Evolutionary conservation across 2,329 filamentous ascomycete species (phyloP).

Genomic region (Neoarthrinium moseri): DNA sequence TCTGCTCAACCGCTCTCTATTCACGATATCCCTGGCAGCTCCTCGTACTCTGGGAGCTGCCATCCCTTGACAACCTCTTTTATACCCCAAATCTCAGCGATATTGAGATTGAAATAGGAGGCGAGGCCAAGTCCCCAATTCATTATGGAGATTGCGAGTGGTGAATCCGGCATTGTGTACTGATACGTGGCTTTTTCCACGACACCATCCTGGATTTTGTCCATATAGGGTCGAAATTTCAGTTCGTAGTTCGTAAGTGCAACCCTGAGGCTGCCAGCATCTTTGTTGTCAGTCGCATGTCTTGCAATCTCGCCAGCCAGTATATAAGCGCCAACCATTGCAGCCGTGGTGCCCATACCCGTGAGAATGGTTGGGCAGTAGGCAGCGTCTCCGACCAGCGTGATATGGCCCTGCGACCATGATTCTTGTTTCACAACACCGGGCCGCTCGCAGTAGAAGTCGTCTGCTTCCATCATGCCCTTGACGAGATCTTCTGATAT

Average conservation of each 20-base stretch:
- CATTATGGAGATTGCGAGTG: slow-evolving; percentile 29
- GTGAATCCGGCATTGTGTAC: slow-evolving; percentile 23
- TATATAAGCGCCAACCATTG: slow-evolving; percentile 51
- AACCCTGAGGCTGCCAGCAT: slow-evolving; percentile 18
- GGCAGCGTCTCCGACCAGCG: slow-evolving; percentile 54
- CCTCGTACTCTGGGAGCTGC: slow-evolving; percentile 37
- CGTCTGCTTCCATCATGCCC: slow-evolving; percentile 23
- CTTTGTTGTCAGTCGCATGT: slow-evolving; percentile 11
- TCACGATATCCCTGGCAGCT: no score
- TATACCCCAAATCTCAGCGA: slow-evolving; percentile 28
- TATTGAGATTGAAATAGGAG: slow-evolving; percentile 32
- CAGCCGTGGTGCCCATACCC: slow-evolving; percentile 50
- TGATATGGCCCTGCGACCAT: slow-evolving; percentile 46
- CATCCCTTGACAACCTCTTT: slow-evolving; percentile 31
- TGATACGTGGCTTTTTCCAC: slow-evolving; percentile 15
- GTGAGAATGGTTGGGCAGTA: slow-evolving; percentile 47
- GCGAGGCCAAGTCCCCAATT: slow-evolving; percentile 27
- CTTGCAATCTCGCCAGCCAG: slow-evolving; percentile 51
- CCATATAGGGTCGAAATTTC: slow-evolving; percentile 41
- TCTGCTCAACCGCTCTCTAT: no score
- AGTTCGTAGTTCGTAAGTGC: slow-evolving; percentile 43
- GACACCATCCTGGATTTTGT: slow-evolving; percentile 32
- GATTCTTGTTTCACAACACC: slow-evolving; percentile 42
- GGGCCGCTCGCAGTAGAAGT: slow-evolving; percentile 46
- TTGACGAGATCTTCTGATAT: slow-evolving; percentile 17